Conservation (phyloP, 2,329 filamentous ascomycete genomes). For the Madurella mycetomatis region DNA sequence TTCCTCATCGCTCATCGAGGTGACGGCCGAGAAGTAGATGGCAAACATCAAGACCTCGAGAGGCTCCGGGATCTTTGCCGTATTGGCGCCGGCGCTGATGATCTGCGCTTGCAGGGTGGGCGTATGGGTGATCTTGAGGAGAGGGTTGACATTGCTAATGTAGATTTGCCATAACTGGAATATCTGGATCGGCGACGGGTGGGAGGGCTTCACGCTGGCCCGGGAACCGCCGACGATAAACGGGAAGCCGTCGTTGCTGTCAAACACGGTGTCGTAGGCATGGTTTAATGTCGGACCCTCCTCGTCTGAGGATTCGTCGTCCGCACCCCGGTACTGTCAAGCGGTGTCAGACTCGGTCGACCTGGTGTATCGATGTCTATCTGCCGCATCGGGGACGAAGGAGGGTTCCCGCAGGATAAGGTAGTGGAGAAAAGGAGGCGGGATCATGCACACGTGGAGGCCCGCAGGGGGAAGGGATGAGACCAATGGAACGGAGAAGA, state of each 20-base stretch:
- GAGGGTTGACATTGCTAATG: conserved; percentile 63
- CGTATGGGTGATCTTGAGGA: conserved; percentile 64
- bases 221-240: conserved; percentile 48
- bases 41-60: conserved; percentile 66
- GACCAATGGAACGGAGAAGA: background rate
- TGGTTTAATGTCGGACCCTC: conserved; percentile 53
- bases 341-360: conserved; percentile 6
- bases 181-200: conserved; percentile 55
- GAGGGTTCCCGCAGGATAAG: background rate
- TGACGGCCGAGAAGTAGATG: conserved; percentile 56
- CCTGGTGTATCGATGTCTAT: background rate
- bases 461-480: background rate
- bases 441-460: background rate
- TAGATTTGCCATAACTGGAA: conserved; percentile 66
- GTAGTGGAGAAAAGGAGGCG: background rate
- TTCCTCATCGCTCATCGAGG: conserved; percentile 53
- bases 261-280: conserved; percentile 57
- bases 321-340: conserved; percentile 43
- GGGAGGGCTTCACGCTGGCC: conserved; percentile 42
- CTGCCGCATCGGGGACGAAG: background rate
- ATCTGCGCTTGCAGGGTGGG: conserved; percentile 62
- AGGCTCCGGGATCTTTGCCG: conserved; percentile 49
- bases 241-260: conserved; percentile 52
- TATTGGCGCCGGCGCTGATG: conserved; percentile 55
- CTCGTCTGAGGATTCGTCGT: conserved; percentile 54